Base-by-base conservation (phyloP, 2,329 filamentous ascomycete genomes). In the Xylariaceae sp. region DNA sequence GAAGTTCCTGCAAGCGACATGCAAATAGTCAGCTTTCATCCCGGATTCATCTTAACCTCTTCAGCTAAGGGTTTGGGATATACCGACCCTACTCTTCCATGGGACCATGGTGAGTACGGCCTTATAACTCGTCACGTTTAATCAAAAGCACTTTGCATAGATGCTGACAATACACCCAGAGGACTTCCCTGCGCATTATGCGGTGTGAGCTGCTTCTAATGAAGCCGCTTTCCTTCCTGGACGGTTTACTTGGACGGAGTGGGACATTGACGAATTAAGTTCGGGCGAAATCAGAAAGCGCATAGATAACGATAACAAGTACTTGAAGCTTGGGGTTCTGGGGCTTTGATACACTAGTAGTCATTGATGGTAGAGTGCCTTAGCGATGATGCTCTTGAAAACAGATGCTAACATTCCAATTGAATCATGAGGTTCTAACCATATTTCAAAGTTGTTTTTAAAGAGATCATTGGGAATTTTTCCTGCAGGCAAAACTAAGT, bases 141-240 rank as follows among this genome's bases (percentile, higher is more conserved):
- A 44, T 41, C 23, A 10, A 6, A 8, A 21, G 20, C 16, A 8
- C 16, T 15, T 33, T 33, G 11, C 4, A 2, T 9, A 6, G 24
- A 23, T 23, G 33, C 43, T 62, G 37, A 63, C 26, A 27, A 0
- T 4, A 18, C 3, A 26, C 37, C 10, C 2, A 48, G 45, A 30
- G 16, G 33, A 48, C 11, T 35, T 36, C 6, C 26, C 45, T 27
- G 44, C 13, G 18, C 30, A 29, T 30, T 47, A 36, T 27, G 32
- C 44, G n/a, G 44, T 47, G n/a, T 47, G 44, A 33, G 32, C 33
- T 29, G 44, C 33, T 16, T 37, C 44, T 9, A n/a, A 36, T 6
- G 32, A 47, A 27, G 44, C 44, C 20, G 23, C 32, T 21, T 47
- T 47, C 16, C 44, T 47, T 8, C 44, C 37, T 27, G 44, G 44